Evolutionary conservation across 2,329 filamentous ascomycete species (phyloP), one percentile per base, ranked within the genome.

Genomic region (Fusarium udum): DNA sequence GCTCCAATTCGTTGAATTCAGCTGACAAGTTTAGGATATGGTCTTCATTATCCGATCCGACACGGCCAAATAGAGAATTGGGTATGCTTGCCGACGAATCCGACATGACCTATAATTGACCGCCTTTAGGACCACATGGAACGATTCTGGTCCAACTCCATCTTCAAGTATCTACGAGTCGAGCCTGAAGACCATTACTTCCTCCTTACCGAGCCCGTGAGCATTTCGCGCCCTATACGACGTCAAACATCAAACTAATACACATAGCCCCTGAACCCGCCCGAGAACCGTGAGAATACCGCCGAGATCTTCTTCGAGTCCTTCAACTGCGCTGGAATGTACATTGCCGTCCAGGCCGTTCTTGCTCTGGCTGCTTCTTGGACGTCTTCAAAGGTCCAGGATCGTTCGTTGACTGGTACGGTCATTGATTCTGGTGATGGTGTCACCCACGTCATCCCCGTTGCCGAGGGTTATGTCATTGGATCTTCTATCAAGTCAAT

Each of bases 221-320:
- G 91, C 62, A 64, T 52, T 20, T 46, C 22, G 37, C 45, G 49
- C 78, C 67, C 52, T 12, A 16, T 34, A 45, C 39, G 61, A 67
- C 46, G 28, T 31, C 31, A 49, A 51, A 36, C 40, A 58, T 22
- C 22, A 64, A 64, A 64, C 77, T 77, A 34, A 73, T 52, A 20
- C 20, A 24, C 43, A 63, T 63, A 97, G 93, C 96, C 96, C 74
- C 89, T 99, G 80, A 99, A 99, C 84, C 96, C 96, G 40, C 96
- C 96, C 34, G 96, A 99, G 86, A 98, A 99, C 85, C 95, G 96
- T 81, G 96, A 99, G 85, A 98, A 97, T 83, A 98, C 96, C 32
- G 96, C 96, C 83, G 96, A 99, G 83, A 99, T 99, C 84, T 98
- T 99, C 91, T 99, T 99, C 86, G 96, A 99, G 82, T 98, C 96